Evolutionary conservation across 2,329 filamentous ascomycete genomes (phyloP), one percentile per base, ranked within the genome.

Genomic region (Elsinoe batatas): DNA sequence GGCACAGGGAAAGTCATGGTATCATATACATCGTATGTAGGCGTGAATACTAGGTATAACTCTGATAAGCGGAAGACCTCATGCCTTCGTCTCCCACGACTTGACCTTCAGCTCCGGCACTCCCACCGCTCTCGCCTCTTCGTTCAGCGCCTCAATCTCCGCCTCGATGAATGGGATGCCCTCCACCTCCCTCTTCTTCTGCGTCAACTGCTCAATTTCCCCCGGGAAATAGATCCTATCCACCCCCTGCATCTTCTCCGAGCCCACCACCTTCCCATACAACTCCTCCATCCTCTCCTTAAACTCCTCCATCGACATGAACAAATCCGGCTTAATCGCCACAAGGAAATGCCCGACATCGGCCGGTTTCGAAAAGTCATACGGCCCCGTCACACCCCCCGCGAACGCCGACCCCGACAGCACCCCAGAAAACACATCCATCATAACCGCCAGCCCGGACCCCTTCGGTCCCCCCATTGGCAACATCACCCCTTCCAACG

Each of bases 391-490:
- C 15, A 93, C 88, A 63, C 86, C 76, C 0, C 87, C 87, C 0
- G 86, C 88, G 69, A 88, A 93, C 0, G 87, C 87, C 32, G 83
- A 84, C 0, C 87, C 88, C 0, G 85, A 88, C 0, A 93, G 64
- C 0, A 87, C 84, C 0, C 87, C 88, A 0, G 86, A 90, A 65
- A 93, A 91, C 1, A 94, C 85, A 65, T 93, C 87, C 88, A 93
- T 93, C 85, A 90, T 91, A 56, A 93, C 80, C 0, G 85, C 74
- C 38, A 93, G 68, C 0, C 79, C 88, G 1, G 84, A 87, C 0
- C 88, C 88, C 68, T 93, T 93, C 0, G 88, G 87, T 0, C 88
- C 88, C 2, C 87, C 87, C 85, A 93, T 90, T 0, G 88, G 87
- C 17, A 91, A 71, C 88, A 93, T 91, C 3, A 91, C 85, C 1